phyloP scores from a whole-genome alignment of 192 early-diverging fungal genomes.

The Coemansia sp. region DNA sequence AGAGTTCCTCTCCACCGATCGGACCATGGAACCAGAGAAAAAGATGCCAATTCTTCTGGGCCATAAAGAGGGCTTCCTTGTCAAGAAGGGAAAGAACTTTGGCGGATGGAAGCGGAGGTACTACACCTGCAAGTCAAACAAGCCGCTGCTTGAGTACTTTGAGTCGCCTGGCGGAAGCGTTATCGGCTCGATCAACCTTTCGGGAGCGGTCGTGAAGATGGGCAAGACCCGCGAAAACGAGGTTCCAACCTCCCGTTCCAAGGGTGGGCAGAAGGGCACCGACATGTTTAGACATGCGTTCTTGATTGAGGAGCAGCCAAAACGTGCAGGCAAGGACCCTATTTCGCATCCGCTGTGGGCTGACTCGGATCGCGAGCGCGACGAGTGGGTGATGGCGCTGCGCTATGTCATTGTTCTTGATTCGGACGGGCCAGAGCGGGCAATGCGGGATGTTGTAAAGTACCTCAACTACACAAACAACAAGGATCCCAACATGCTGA shows the following conservation, averaged over 20 bases:
- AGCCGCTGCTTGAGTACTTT: constrained; percentile 74
- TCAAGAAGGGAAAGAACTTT: constrained; percentile 95
- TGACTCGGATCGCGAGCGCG: constrained; percentile 84
- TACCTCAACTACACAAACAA: constrained; percentile 38
- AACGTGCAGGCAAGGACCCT: constrained; percentile 61
- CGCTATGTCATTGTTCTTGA: constrained; percentile 58
- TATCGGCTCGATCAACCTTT: constrained; percentile 71
- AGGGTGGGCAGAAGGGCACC: constrained; percentile 48
- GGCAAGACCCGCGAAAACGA: constrained; percentile 35
- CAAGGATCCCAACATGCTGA: constrained; percentile 45
- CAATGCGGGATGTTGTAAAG: constrained; percentile 45
- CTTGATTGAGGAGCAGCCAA: constrained; percentile 75
- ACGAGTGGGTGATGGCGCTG: constrained; percentile 85
- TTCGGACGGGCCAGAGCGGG: constrained; percentile 48
- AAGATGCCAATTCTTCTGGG: constrained; percentile 58
- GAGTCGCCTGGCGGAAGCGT: constrained; percentile 76
- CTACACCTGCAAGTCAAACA: constrained; percentile 68
- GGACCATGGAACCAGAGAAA: constrained; percentile 55
- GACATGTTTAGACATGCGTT: constrained; percentile 83
- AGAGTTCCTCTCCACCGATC: constrained; percentile 75
- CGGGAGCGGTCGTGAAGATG: constrained; percentile 60
- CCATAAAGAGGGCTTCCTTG: constrained; percentile 82
- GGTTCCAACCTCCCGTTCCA: constrained; percentile 6
- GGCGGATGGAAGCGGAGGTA: constrained; percentile 95
- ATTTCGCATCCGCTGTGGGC: constrained; percentile 82